Evolutionary conservation across 805 yeast species (phyloP), one percentile per base, ranked within the genome.

Genomic region (Candida orba): DNA sequence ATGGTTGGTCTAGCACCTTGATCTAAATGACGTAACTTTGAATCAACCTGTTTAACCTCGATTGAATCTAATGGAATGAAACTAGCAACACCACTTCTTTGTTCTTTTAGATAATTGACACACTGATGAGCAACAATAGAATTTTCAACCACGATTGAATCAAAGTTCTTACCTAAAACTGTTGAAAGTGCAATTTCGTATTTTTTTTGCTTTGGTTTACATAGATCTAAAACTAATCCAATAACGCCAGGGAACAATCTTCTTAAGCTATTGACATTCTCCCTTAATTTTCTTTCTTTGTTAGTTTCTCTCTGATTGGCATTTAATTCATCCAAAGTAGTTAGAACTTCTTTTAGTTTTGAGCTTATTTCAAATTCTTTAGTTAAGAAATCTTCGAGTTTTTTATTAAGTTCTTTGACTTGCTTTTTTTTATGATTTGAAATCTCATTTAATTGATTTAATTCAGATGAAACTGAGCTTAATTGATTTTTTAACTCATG

Each of bases 1-100:
- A 77, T 57, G 3, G 79, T 75, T n/a, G 95, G 87, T 41, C 80
- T 72, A 2, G 81, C 84, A 10, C 65, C 64, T 7, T 66, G 67
- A 39, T 73, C 71, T 22, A 79, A 52, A 29, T 74, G 68, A 51
- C 95, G 68, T 27, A 84, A 62, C 39, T 71, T 67, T 22, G 75
- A 67, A 41, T 76, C 73, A 39, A 81, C 69, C 6, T 80, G 68
- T 31, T 66, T 71, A 2, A 78, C 76, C 8, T 70, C 75, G 29
- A 93, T 80, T 2, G 89, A 73, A 55, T 89, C 93, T 41, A 93
- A 65, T 0, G 99, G 98, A 46, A 93, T 83, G 54, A 93, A 90
- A 1, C 95, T 79, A 1, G 93, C 89, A 8, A 75, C 72, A 38
- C 98, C 98, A 12, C 83, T 69, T 51, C 96, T 73, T 58, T 91